Evolutionary conservation across 495 filamentous ascomycete genomes (phyloP).

Genomic region (Aspergillus coremiiformis): DNA sequence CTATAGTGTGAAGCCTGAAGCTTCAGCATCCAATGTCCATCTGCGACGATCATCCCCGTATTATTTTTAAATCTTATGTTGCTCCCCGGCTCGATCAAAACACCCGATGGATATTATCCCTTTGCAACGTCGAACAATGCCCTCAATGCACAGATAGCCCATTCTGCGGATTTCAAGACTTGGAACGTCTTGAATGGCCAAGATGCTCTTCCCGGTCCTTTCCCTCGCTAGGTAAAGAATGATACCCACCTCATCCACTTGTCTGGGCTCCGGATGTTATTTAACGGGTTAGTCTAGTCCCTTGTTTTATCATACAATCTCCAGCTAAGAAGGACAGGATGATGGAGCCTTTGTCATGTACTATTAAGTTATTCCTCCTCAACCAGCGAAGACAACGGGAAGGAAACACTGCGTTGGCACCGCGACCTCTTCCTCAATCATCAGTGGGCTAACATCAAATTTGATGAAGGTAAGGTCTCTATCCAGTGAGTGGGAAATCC

Average conservation of each 20-base stretch:
- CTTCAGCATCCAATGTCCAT: no score
- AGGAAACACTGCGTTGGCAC: slow-evolving; percentile 49
- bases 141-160: slow-evolving; percentile 30
- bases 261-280: slow-evolving; percentile 38
- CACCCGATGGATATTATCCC: slow-evolving; percentile 30
- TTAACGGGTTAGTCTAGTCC: slow-evolving; percentile 22
- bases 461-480: neutral
- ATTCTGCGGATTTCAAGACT: slow-evolving; percentile 25
- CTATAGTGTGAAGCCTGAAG: no score
- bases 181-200: slow-evolving; percentile 31
- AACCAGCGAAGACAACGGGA: slow-evolving; percentile 19
- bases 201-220: slow-evolving; percentile 31
- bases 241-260: slow-evolving; percentile 11
- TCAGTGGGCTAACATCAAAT: slow-evolving; percentile 21
- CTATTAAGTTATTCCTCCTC: slow-evolving; percentile 51
- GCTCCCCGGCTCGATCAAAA: no score
- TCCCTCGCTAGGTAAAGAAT: slow-evolving; percentile 25
- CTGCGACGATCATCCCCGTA: no score
- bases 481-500: neutral
- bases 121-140: slow-evolving; percentile 31
- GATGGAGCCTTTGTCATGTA: slow-evolving; percentile 52
- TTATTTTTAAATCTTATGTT: no score
- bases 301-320: neutral
- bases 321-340: slow-evolving; percentile 18
- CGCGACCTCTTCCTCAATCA: slow-evolving; percentile 32